A percentile compares a stretch with the other conserved stretches of the same genome.
Evolutionary conservation across 176 grass and related monocot genomes (phyloP).

Genomic region (Musa acuminata): DNA sequence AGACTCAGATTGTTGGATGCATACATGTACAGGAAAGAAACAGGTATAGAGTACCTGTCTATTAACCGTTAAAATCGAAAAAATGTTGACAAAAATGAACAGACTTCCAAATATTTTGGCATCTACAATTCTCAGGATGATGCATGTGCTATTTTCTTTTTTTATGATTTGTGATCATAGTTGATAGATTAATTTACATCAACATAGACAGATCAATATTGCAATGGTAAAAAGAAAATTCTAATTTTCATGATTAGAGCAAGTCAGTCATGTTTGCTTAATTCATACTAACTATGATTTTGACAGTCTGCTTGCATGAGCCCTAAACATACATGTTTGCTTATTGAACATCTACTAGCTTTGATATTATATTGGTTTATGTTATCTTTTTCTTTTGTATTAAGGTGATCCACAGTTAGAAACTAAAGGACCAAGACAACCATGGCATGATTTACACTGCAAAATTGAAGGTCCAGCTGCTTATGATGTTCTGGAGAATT

Average conservation of each 20-base stretch:
- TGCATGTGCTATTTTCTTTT: not conserved
- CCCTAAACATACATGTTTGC: not conserved
- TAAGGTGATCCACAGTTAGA: conserved; percentile 29
- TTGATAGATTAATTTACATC: not conserved
- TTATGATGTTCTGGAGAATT: conserved; percentile 87
- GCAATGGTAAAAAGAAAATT: not conserved
- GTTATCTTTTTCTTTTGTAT: conserved; percentile 7
- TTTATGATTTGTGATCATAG: not conserved
- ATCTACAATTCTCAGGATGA: not conserved
- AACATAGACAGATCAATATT: not conserved
- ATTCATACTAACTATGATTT: not conserved
- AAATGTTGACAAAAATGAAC: not conserved
- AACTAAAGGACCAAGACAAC: conserved; percentile 78
- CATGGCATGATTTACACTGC: conserved; percentile 97
- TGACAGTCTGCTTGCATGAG: not conserved
- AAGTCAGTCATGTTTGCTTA: not conserved
- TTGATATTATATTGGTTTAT: not conserved
- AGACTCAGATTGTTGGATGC: not conserved
- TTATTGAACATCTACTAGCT: not conserved
- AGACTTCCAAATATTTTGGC: not conserved
- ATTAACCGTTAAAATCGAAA: not conserved
- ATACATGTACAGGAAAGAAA: not conserved
- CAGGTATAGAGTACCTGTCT: not conserved
- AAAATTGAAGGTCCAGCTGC: conserved; percentile 84
- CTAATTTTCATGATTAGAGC: not conserved